These are phyloP conservation scores for Thozetella sp. DNA, from an alignment of 495 filamentous ascomycete genomes.

Conservation along the genomic window DNA sequence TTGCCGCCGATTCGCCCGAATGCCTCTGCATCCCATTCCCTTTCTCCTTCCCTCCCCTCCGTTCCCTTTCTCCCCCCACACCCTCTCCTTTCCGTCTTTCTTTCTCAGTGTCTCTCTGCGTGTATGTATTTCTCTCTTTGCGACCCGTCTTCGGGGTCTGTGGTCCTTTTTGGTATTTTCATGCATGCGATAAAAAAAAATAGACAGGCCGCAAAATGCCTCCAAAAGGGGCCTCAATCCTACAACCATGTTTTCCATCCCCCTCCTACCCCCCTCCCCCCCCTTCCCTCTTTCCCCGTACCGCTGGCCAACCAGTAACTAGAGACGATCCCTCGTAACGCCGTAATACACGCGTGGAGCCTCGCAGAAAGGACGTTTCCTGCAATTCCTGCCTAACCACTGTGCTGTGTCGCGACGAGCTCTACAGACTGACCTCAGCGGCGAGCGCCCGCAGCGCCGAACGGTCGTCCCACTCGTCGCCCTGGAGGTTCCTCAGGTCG, in stretches of 20 bases:
- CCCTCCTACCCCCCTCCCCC: not conserved
- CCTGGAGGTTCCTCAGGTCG: conserved; percentile 9
- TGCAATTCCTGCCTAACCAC: too few relatives aligned
- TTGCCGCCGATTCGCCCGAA: too few relatives aligned
- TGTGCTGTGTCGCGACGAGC: too few relatives aligned
- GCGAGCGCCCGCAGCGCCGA: conserved; percentile 6
- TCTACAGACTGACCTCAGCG: not conserved
- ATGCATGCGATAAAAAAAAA: not conserved
- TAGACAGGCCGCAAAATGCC: too few relatives aligned
- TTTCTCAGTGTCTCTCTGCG: too few relatives aligned
- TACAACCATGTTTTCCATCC: not conserved
- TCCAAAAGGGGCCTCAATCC: too few relatives aligned
- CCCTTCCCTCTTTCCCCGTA: not conserved
- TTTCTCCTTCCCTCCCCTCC: too few relatives aligned
- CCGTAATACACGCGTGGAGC: not conserved
- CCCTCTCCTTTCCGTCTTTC: too few relatives aligned
- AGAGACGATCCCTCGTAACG: not conserved
- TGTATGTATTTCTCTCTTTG: not conserved
- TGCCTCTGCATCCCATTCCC: too few relatives aligned
- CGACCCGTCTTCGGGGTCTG: not conserved
- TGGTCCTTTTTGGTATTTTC: not conserved
- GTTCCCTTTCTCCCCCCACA: too few relatives aligned
- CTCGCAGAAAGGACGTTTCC: not conserved
- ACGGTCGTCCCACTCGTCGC: conserved; percentile 14
- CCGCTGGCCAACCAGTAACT: conserved; percentile 1